Evolutionary conservation across 345 rosid genomes (phyloP).

Genomic region (Pistacia atlantica): DNA sequence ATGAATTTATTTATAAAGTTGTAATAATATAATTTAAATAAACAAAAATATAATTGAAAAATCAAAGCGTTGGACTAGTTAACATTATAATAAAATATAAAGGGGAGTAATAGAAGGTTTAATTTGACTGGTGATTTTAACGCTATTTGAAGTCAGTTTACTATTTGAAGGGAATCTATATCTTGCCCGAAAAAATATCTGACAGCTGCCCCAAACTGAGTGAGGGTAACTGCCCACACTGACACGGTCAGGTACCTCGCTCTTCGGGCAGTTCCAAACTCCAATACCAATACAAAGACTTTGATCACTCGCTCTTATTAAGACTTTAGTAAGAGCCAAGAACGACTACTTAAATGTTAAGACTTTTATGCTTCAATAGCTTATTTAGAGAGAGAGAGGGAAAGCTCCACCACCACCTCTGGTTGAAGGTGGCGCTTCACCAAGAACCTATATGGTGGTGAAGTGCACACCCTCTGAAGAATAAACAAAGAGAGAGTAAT

Average conservation of each 20-base stretch:
- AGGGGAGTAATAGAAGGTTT: too few species aligned
- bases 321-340: constrained; percentile 5
- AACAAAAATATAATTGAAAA: too few species aligned
- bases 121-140: too few species aligned
- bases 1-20: too few species aligned
- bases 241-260: background rate
- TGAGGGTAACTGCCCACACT: background rate
- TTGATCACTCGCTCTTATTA: constrained; percentile 19
- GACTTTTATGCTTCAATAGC: background rate
- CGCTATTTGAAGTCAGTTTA: background rate
- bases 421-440: constrained; percentile 48
- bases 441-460: constrained; percentile 56
- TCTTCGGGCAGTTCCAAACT: constrained; percentile 51
- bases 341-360: background rate
- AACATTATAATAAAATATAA: too few species aligned
- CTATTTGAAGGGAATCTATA: background rate
- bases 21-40: too few species aligned
- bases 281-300: constrained; percentile 16
- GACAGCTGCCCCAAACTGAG: background rate
- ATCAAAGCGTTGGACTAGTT: too few species aligned
- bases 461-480: constrained; percentile 17
- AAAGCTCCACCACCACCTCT: constrained; percentile 22
- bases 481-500: background rate
- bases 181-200: constrained; percentile 10
- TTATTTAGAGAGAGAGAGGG: background rate